A percentile compares a stretch with the other conserved stretches of the same genome.
phyloP scores from a whole-genome alignment of 306 rosid species.

The Gastrolobium bilobum region DNA sequence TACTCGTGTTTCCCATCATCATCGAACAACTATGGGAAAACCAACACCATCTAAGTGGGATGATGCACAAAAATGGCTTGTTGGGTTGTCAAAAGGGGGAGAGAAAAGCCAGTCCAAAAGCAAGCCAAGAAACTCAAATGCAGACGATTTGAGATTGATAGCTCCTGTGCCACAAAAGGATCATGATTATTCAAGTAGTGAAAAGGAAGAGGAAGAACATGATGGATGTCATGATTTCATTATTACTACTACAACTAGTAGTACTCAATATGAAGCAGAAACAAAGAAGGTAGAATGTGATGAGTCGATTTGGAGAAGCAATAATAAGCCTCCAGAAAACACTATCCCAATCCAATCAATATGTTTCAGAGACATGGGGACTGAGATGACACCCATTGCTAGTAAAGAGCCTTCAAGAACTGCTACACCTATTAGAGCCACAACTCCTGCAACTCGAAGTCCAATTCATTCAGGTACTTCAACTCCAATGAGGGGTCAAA shows the following conservation, averaged over 20 bases:
- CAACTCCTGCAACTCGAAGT: slow-evolving; percentile 76
- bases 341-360: slow-evolving; percentile 66
- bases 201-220: slow-evolving; percentile 58
- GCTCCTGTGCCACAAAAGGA: slow-evolving; percentile 91
- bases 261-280: slow-evolving; percentile 59
- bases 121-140: slow-evolving; percentile 91
- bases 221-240: slow-evolving; percentile 45
- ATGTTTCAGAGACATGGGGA: slow-evolving; percentile 96
- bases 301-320: slow-evolving; percentile 77
- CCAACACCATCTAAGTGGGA: slow-evolving; percentile 98
- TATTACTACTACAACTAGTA: not conserved
- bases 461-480: slow-evolving; percentile 82
- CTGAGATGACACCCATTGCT: slow-evolving; percentile 98
- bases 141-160: slow-evolving; percentile 94
- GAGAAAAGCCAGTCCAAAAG: slow-evolving; percentile 76
- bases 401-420: slow-evolving; percentile 97
- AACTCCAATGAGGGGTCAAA: slow-evolving; percentile 71
- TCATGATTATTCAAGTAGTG: slow-evolving; percentile 67
- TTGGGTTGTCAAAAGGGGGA: slow-evolving; percentile 85
- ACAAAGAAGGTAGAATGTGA: slow-evolving; percentile 82
- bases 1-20: slow-evolving; percentile 60
- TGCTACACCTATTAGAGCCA: slow-evolving; percentile 86
- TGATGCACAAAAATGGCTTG: slow-evolving; percentile 98
- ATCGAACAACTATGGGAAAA: slow-evolving; percentile 72
- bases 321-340: slow-evolving; percentile 58